A percentile compares a stretch with the other conserved stretches of the same genome.
Evolutionary conservation across 2,329 filamentous ascomycete genomes (phyloP).

Genomic region (Alternaria postmessia): DNA sequence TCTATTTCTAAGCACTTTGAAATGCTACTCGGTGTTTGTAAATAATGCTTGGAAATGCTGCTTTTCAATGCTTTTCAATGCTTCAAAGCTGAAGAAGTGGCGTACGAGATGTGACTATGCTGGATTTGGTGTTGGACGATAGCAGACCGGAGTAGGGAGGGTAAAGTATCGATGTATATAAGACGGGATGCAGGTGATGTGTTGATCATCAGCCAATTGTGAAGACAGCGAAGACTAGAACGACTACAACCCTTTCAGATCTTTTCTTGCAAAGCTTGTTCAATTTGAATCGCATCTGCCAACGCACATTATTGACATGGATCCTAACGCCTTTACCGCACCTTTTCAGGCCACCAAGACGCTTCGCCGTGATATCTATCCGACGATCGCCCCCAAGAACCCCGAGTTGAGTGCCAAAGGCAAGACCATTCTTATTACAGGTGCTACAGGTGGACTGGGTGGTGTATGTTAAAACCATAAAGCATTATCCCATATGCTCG

Average conservation of each 20-base stretch:
- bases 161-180: neutral
- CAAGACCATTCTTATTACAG: constrained; percentile 32
- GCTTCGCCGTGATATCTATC: constrained; percentile 28
- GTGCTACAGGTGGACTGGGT: constrained; percentile 30
- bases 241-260: neutral
- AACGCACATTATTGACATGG: neutral
- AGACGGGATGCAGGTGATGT: too few relatives aligned
- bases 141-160: neutral
- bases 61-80: neutral
- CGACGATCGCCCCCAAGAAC: constrained; percentile 24
- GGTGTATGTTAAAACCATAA: neutral
- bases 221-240: neutral
- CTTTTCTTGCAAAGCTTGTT: neutral
- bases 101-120: neutral
- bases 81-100: neutral
- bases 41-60: neutral
- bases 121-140: neutral
- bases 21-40: neutral
- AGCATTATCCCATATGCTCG: neutral
- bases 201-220: too few relatives aligned
- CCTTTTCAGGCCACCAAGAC: constrained; percentile 29
- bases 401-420: constrained; percentile 22
- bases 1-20: neutral
- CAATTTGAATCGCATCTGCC: neutral
- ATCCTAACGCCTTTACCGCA: constrained; percentile 19